Evolutionary conservation across 805 yeast genomes (phyloP).

Genomic region (Hemisphaericaspora nanyangensis): DNA sequence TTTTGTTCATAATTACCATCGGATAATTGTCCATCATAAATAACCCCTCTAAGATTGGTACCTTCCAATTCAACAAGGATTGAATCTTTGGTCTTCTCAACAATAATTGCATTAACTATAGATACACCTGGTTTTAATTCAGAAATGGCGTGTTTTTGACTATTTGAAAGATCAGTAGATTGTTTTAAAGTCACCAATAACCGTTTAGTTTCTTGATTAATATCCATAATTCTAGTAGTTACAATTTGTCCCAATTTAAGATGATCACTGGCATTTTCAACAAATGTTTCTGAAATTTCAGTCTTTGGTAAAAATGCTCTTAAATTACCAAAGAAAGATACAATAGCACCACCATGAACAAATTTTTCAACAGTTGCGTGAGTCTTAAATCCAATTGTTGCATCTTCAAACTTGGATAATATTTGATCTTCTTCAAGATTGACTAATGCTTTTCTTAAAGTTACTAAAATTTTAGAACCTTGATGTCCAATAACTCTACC

Average conservation of each 20-base stretch:
- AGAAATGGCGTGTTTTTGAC: conserved; percentile 44
- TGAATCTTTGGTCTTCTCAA: conserved; percentile 74
- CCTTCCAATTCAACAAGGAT: conserved; percentile 59
- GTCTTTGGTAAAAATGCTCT: conserved; percentile 80
- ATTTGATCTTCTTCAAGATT: conserved; percentile 56
- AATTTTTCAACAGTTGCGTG: conserved; percentile 73
- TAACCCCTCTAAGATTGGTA: conserved; percentile 59
- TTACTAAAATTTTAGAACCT: conserved; percentile 51
- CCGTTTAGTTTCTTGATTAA: conserved; percentile 50
- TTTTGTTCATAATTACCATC: conserved; percentile 75
- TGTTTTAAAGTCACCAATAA: conserved; percentile 73
- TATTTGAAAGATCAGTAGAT: conserved; percentile 47
- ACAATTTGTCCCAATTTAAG: conserved; percentile 84
- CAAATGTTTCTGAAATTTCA: conserved; percentile 88
- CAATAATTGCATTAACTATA: conserved; percentile 54
- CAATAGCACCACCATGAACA: conserved; percentile 73
- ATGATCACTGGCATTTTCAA: conserved; percentile 71
- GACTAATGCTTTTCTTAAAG: conserved; percentile 83
- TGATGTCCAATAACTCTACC: conserved; percentile 63
- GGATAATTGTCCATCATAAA: conserved; percentile 69
- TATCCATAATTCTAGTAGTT: conserved; percentile 55
- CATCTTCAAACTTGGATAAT: conserved; percentile 35
- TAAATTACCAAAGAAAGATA: conserved; percentile 76
- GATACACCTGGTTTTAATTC: conserved; percentile 58
- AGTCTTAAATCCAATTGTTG: conserved; percentile 47